Evolutionary conservation across 352 stramenopile genomes (phyloP), one percentile per base, ranked within the genome.

Genomic region (Peronospora farinosa): DNA sequence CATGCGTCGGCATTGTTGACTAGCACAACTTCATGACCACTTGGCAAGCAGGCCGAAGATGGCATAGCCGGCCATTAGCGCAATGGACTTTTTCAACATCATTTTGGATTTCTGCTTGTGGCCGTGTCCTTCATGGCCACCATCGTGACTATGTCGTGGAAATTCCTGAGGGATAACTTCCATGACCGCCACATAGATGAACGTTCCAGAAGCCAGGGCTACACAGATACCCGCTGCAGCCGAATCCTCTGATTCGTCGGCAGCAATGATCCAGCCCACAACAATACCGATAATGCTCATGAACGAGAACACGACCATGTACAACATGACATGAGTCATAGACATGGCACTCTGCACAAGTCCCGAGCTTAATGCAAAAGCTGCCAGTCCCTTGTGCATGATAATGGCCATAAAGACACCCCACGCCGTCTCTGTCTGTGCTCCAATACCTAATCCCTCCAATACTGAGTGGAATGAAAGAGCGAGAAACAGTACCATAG

Each of bases 121-220:
- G 2, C 16, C 8, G 7, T 50, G 50, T 21, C 33, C 21, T 42
- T 52, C 33, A 11, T 43, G 31, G 3, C 43, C 47, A 7, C 37
- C 43, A 5, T 36, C 49, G 31, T 70, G 62, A 33, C 69, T 63
- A 39, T 84, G 63, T 43, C 72, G 69, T 16, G 74, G 64, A 45
- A 91, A 91, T 54, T 88, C 77, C 43, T 87, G 73, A n/a, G 79
- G 79, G 39, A 91, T 86, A 12, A 91, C 78, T 42, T 91, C 79
- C 79, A 91, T 91, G 19, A 91, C 79, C 0, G 79, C 79, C 27
- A 91, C 79, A 52, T 91, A 91, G 53, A 91, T 91, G 60, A 91
- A 91, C 13, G 79, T 88, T 16, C 79, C 79, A 0, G 74, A 86
- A 2, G 79, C 76, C 5, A 90, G 63, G 21, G 79, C 79, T n/a